These are phyloP conservation scores for Tinospora cordifolia DNA, from an alignment of 164 flowering plant species.

Conservation along the genomic window DNA sequence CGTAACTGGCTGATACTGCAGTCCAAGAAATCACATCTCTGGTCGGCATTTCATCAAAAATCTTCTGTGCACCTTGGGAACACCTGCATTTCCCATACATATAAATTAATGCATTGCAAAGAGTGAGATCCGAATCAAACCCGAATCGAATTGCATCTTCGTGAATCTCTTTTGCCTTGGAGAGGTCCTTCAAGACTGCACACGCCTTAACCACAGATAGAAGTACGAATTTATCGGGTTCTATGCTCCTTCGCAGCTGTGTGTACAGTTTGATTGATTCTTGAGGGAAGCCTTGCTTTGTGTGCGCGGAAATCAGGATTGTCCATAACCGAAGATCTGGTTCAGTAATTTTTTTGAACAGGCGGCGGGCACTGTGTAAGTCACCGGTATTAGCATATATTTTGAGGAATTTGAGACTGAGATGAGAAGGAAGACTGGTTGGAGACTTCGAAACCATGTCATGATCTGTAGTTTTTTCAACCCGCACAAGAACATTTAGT, in stretches of 20 bases:
- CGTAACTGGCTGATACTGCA: slow-evolving; percentile 36
- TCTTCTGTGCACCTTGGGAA: slow-evolving; percentile 30
- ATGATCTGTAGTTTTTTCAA: background rate
- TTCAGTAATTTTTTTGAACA: slow-evolving; percentile 47
- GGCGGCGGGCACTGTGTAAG: slow-evolving; percentile 33
- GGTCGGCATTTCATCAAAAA: slow-evolving; percentile 25
- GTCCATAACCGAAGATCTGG: slow-evolving; percentile 41
- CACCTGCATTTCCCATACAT: slow-evolving; percentile 49
- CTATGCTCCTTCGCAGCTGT: slow-evolving; percentile 14
- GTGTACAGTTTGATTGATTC: slow-evolving; percentile 35
- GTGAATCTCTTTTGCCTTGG: slow-evolving; percentile 38
- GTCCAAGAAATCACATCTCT: slow-evolving; percentile 67
- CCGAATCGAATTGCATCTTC: slow-evolving; percentile 33
- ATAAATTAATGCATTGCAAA: slow-evolving; percentile 48
- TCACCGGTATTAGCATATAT: slow-evolving; percentile 27
- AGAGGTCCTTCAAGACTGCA: slow-evolving; percentile 26
- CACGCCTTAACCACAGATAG: slow-evolving; percentile 47
- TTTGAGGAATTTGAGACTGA: slow-evolving; percentile 25
- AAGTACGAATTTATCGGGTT: slow-evolving; percentile 36
- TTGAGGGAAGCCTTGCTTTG: slow-evolving; percentile 32
- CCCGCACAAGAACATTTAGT: no score
- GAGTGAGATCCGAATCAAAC: slow-evolving; percentile 26
- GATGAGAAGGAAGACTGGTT: slow-evolving; percentile 22
- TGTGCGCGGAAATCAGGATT: slow-evolving; percentile 35
- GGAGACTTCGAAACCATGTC: slow-evolving; percentile 25